These are phyloP conservation scores for Torulaspora pretoriensis DNA, from an alignment of 1,139 yeast species.

Conservation along the genomic window DNA sequence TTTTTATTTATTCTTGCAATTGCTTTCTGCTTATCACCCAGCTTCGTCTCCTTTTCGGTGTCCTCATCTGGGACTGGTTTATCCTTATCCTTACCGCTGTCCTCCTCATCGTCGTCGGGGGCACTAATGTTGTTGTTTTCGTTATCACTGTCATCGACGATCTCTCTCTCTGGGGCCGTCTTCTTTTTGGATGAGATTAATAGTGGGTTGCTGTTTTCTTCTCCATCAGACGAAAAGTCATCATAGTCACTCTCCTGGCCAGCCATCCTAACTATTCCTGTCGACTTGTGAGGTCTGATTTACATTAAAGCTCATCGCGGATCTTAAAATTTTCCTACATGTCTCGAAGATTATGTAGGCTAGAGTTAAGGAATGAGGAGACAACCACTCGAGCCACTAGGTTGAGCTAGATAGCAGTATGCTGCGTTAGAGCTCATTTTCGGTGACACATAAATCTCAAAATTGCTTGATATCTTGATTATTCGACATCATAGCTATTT, in stretches of 20 bases:
- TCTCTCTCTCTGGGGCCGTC: slow-evolving; percentile 7
- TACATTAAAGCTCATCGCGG: neutral
- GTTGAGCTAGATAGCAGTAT: no score
- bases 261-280: slow-evolving; percentile 4
- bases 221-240: slow-evolving; percentile 32
- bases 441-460: neutral
- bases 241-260: slow-evolving; percentile 10
- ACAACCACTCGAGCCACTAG: no score
- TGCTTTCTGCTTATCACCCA: slow-evolving; percentile 26
- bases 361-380: no score
- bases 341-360: no score
- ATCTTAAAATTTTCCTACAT: neutral
- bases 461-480: no score
- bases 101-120: slow-evolving; percentile 15
- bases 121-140: slow-evolving; percentile 5
- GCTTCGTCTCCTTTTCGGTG: slow-evolving; percentile 23
- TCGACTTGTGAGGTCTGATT: no score
- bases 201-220: slow-evolving; percentile 17
- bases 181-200: slow-evolving; percentile 24
- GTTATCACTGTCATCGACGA: slow-evolving; percentile 14
- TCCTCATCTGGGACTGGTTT: slow-evolving; percentile 4
- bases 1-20: slow-evolving; percentile 29
- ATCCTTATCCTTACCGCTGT: slow-evolving; percentile 14
- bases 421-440: no score
- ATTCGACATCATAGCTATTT: no score